Evolutionary conservation across 768 basidiomycete genomes (phyloP).

Genomic region (Ramaria sp.): DNA sequence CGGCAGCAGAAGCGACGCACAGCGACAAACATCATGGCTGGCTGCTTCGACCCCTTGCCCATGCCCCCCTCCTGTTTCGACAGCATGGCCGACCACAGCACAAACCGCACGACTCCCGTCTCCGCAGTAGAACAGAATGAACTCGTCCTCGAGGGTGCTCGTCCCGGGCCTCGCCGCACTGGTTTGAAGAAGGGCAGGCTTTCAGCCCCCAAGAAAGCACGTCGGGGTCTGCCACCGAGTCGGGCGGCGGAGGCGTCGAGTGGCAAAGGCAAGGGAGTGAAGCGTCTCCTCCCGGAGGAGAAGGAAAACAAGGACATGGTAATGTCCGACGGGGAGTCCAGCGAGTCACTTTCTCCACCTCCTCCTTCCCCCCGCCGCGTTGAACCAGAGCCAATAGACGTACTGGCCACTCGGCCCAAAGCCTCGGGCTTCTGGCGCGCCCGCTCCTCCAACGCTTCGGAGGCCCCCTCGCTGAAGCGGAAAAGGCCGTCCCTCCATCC

Average conservation of each 20-base stretch:
- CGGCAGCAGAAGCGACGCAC: background rate
- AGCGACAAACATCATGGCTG: constrained; percentile 7
- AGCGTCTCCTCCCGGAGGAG: background rate
- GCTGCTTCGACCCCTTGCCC: constrained; percentile 4
- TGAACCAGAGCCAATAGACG: background rate
- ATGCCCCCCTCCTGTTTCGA: background rate
- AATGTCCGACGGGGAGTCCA: background rate
- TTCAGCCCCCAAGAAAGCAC: background rate
- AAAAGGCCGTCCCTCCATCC: background rate
- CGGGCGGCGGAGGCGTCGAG: too few species aligned
- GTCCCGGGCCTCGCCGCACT: background rate
- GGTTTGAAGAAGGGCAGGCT: background rate
- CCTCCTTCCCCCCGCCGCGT: background rate
- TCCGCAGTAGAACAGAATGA: background rate
- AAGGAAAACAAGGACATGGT: constrained; percentile 6
- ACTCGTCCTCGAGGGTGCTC: background rate
- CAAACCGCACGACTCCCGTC: background rate
- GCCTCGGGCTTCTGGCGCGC: constrained; percentile 7
- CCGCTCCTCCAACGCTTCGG: background rate
- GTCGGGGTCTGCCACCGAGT: background rate
- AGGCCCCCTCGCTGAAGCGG: background rate
- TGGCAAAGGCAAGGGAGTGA: constrained; percentile 1
- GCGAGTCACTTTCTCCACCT: background rate
- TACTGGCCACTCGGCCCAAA: background rate
- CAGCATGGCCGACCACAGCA: background rate